Conservation (phyloP, 352 stramenopile genomes). For the Globisporangium barbulae region DNA sequence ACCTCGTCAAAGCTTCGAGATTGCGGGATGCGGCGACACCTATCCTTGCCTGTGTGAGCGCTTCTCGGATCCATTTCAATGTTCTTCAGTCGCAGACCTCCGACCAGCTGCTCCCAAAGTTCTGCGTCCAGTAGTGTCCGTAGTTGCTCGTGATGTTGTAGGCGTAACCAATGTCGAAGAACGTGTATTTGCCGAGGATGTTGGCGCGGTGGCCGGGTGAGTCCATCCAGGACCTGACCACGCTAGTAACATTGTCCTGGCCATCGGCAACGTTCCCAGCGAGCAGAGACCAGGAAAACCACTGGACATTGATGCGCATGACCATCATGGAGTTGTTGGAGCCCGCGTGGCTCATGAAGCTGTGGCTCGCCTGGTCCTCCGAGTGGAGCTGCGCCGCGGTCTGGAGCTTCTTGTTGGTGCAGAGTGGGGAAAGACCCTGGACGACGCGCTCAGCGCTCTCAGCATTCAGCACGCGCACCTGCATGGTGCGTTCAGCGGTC, state of each 20-base stretch:
- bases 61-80: no score
- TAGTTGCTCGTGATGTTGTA: conserved; percentile 34
- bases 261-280: conserved; percentile 22
- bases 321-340: conserved; percentile 22
- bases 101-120: conserved; percentile 34
- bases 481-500: not conserved
- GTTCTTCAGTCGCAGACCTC: conserved; percentile 16
- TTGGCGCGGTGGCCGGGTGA: conserved; percentile 18
- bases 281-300: conserved; percentile 20
- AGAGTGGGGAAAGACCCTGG: conserved; percentile 4
- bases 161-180: conserved; percentile 40
- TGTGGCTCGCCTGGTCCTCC: conserved; percentile 23
- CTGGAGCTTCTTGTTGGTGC: conserved; percentile 32
- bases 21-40: no score
- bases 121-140: conserved; percentile 55
- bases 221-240: conserved; percentile 18
- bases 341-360: conserved; percentile 30
- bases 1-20: no score
- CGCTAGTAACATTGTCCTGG: conserved; percentile 14
- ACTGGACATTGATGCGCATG: conserved; percentile 19
- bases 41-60: no score
- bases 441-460: conserved; percentile 19
- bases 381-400: conserved; percentile 26
- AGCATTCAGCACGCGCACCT: not conserved
- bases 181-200: conserved; percentile 25